phyloP scores from a whole-genome alignment of 768 basidiomycete species.

The Amyloporia xantha region DNA sequence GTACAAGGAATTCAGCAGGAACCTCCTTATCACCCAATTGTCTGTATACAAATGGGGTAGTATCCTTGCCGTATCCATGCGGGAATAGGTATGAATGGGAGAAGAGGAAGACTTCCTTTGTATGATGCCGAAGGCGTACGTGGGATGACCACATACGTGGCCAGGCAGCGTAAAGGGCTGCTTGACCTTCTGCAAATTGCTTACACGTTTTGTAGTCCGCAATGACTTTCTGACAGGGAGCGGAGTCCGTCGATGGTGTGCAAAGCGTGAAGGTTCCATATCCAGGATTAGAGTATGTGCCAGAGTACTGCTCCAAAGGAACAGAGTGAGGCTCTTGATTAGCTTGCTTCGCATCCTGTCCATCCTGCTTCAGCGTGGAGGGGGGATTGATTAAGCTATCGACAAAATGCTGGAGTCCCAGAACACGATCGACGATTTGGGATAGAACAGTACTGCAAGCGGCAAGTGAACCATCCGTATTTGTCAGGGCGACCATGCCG shows the following conservation, averaged over 20 bases:
- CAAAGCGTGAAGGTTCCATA: constrained; percentile 36
- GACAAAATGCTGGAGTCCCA: not conserved
- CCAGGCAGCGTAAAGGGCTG: constrained; percentile 9
- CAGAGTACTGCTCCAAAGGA: constrained; percentile 24
- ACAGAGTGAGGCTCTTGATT: not conserved
- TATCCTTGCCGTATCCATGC: constrained; percentile 28
- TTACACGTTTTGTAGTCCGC: constrained; percentile 20
- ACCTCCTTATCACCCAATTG: constrained; percentile 4
- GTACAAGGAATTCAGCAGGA: constrained; percentile 6
- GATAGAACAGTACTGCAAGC: not conserved
- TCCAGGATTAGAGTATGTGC: constrained; percentile 31
- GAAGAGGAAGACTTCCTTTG: constrained; percentile 9
- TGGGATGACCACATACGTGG: constrained; percentile 30
- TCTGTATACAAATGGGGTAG: constrained; percentile 8
- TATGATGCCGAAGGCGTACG: constrained; percentile 23
- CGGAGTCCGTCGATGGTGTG: constrained; percentile 18
- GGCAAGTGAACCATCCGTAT: constrained; percentile 12
- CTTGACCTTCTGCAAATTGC: not conserved
- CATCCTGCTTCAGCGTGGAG: not conserved
- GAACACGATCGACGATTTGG: constrained; percentile 5
- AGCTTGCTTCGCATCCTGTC: not conserved
- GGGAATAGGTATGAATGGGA: constrained; percentile 27
- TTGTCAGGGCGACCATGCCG: constrained; percentile 26
- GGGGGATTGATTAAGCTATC: not conserved
- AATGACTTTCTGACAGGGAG: constrained; percentile 20